Base-by-base conservation (phyloP, 805 yeast genomes). In the Schwanniomyces vanrijiae region DNA sequence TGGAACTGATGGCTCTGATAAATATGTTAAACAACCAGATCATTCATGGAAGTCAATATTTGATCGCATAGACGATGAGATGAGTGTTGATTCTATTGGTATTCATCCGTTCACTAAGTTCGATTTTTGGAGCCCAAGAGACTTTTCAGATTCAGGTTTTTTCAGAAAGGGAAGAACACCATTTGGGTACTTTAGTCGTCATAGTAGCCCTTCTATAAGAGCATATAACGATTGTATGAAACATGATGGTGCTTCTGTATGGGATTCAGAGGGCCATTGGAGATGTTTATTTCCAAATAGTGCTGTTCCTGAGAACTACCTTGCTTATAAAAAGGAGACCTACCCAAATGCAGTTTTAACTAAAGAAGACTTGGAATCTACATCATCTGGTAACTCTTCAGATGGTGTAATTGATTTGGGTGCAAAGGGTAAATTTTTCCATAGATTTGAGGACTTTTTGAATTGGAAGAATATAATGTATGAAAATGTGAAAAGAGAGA, bases 201-300 rank as follows among this genome's bases (percentile, higher is more conserved):
- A 82, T 19, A 21, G 39, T n/a, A 71, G 75, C 5, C 95, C 96
- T 2, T 69, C 83, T 0, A 69, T 77, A 2, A 63, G 75, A 42
- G 77, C 80, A 50, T 88, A 83, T 62, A 73, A 78, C 44, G 73
- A 78, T 40, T 92, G 98, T 65, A 55, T 77, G 51, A 78, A 78
- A 18, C 67, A 76, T 29, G 69, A 81, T 7, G 98, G 99, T 3
- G 67, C 77, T 5, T 80, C 89, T 0, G 83, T 82, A 10, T 92
- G 97, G 97, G 95, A 90, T 60, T 68, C 80, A 31, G 74, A 77
- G 19, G 98, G 97, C 0, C 79, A 83, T 64, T 92, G 97, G 97
- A 80, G 91, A 60, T 92, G 98, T 67, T 69, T 92, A 40, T 86
- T 91, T 64, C 96, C 96, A 10, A 75, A 75, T 53, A 49, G 65